These are phyloP conservation scores for Chaetomiaceae sp. DNA, from an alignment of 2,329 filamentous ascomycete species.

Conservation along the genomic window DNA sequence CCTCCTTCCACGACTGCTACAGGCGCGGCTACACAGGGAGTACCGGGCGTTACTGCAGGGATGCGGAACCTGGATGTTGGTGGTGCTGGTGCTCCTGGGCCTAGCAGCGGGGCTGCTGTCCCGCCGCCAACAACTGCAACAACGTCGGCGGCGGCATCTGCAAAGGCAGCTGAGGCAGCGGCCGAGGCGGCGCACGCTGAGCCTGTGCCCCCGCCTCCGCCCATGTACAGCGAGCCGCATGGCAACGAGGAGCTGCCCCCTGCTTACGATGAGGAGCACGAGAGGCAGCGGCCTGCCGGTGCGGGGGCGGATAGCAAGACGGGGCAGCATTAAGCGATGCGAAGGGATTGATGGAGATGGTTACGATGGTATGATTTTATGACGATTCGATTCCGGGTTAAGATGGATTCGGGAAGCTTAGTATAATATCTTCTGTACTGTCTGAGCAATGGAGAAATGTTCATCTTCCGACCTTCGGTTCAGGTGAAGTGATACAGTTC, in stretches of 20 bases:
- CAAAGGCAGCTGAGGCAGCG: constrained; percentile 28
- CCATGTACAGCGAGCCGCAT: constrained; percentile 24
- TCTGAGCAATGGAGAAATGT: too few relatives aligned
- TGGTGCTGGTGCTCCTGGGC: neutral
- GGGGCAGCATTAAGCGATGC: constrained; percentile 15
- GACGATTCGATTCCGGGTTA: too few relatives aligned
- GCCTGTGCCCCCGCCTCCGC: constrained; percentile 15
- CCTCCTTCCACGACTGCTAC: neutral
- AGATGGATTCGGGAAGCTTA: too few relatives aligned
- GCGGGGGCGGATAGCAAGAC: constrained; percentile 27
- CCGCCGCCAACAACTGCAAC: constrained; percentile 3
- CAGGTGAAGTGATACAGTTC: too few relatives aligned
- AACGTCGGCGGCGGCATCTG: constrained; percentile 8
- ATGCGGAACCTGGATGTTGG: constrained; percentile 10
- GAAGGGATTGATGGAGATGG: neutral
- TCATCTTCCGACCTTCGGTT: too few relatives aligned
- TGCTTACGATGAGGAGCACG: constrained; percentile 30
- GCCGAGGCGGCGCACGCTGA: constrained; percentile 22
- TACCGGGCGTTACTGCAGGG: constrained; percentile 7
- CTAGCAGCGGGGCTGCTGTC: neutral
- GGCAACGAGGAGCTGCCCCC: constrained; percentile 27
- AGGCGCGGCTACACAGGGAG: neutral
- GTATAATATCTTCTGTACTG: too few relatives aligned
- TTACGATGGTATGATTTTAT: neutral
- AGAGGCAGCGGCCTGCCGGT: constrained; percentile 13